Conservation (phyloP, 2,329 filamentous ascomycete genomes). For the Ophiobolus disseminans region DNA sequence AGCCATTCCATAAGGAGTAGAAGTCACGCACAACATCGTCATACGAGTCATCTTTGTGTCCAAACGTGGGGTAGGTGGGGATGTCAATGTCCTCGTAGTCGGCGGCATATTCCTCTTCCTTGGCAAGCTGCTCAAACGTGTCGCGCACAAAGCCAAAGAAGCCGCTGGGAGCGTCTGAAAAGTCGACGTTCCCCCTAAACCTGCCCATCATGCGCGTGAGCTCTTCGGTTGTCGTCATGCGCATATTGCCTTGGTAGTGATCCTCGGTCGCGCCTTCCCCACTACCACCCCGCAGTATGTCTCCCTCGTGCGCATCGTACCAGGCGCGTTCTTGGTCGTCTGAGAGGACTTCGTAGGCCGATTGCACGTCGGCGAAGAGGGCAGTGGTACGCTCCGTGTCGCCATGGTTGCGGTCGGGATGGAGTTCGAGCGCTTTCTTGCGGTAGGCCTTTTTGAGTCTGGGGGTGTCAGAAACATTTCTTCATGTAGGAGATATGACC, state of each 20-base stretch:
- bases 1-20: slow-evolving; percentile 80
- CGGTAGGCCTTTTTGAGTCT: slow-evolving; percentile 95
- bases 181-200: slow-evolving; percentile 79
- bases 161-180: slow-evolving; percentile 78
- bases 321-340: slow-evolving; percentile 95
- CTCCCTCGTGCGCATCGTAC: slow-evolving; percentile 94
- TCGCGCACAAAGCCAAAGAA: slow-evolving; percentile 84
- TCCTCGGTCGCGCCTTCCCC: slow-evolving; percentile 55
- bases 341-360: slow-evolving; percentile 94
- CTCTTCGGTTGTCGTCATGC: slow-evolving; percentile 80
- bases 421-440: slow-evolving; percentile 86
- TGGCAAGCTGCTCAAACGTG: slow-evolving; percentile 79
- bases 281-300: slow-evolving; percentile 75
- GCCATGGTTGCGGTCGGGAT: slow-evolving; percentile 91
- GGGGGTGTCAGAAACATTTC: slow-evolving; percentile 2
- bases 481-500: neutral
- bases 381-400: slow-evolving; percentile 83
- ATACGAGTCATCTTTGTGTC: slow-evolving; percentile 75
- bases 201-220: slow-evolving; percentile 78
- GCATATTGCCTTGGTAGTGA: slow-evolving; percentile 71
- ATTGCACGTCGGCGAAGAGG: slow-evolving; percentile 88
- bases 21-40: slow-evolving; percentile 80
- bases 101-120: slow-evolving; percentile 79
- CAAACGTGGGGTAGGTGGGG: slow-evolving; percentile 81
- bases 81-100: slow-evolving; percentile 69